Evolutionary conservation across 768 basidiomycete genomes (phyloP).

Genomic region (Rossbeevera mucosa): DNA sequence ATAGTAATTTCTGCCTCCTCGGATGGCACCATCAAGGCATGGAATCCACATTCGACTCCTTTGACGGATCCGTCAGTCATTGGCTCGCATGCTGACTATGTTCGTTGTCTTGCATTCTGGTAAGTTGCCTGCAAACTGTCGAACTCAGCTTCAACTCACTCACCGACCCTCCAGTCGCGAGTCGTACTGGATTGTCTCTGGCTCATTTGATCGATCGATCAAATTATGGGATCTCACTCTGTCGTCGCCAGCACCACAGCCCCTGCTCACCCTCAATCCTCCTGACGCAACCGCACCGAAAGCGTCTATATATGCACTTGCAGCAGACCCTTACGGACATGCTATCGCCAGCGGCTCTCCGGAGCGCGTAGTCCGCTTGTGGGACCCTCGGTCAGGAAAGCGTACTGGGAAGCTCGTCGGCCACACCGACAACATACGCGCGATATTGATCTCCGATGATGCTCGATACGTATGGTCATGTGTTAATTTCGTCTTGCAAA

Average conservation of each 20-base stretch:
- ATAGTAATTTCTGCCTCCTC: constrained; percentile 90
- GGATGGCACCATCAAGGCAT: constrained; percentile 90
- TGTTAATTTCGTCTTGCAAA: constrained; percentile 3
- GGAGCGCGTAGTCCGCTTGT: constrained; percentile 83
- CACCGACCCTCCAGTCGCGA: constrained; percentile 48
- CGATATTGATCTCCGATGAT: constrained; percentile 86
- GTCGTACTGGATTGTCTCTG: constrained; percentile 86
- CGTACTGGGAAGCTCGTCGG: constrained; percentile 84
- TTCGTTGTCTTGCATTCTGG: constrained; percentile 74
- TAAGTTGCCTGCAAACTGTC: constrained; percentile 25
- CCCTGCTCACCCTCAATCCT: constrained; percentile 62
- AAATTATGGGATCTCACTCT: constrained; percentile 87
- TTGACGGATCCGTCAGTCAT: constrained; percentile 60
- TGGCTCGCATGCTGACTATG: constrained; percentile 82
- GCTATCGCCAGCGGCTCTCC: constrained; percentile 87
- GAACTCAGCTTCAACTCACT: constrained; percentile 14
- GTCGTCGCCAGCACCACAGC: constrained; percentile 36
- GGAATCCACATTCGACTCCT: constrained; percentile 73
- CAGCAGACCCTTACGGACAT: constrained; percentile 73
- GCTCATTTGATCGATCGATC: constrained; percentile 91
- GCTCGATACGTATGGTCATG: constrained; percentile 71
- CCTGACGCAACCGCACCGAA: constrained; percentile 64
- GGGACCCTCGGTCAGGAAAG: constrained; percentile 88
- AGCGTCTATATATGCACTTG: constrained; percentile 73
- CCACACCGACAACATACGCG: constrained; percentile 94